These are phyloP conservation scores for Pseudonitzschia multistriata DNA, from an alignment of 108 stramenopile genomes.

Conservation along the genomic window DNA sequence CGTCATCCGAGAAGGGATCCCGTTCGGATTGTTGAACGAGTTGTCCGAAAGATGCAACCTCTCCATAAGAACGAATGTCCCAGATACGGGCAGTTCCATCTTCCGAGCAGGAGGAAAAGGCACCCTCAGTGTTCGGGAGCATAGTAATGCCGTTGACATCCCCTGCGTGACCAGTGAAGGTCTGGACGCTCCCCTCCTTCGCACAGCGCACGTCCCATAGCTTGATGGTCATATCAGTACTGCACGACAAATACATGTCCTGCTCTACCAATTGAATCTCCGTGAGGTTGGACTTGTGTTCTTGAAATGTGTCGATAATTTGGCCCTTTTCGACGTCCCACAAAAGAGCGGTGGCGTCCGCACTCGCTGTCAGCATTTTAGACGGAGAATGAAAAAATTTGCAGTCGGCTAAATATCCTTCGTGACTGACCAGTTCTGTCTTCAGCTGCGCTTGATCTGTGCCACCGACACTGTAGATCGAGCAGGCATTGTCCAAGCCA, in stretches of 20 bases:
- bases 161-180: conserved; percentile 92
- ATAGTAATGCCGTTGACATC: conserved; percentile 98
- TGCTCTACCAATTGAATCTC: conserved; percentile 51
- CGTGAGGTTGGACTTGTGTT: conserved; percentile 97
- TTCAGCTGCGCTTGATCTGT: conserved; percentile 26
- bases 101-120: conserved; percentile 92
- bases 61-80: conserved; percentile 91
- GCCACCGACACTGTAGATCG: conserved; percentile 88
- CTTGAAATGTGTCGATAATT: conserved; percentile 79
- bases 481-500: conserved; percentile 99
- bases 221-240: conserved; percentile 94
- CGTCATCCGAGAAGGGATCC: conserved; percentile 27
- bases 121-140: conserved; percentile 87
- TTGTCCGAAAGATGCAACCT: conserved; percentile 84
- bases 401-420: conserved; percentile 97
- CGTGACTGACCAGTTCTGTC: conserved; percentile 95
- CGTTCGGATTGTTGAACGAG: conserved; percentile 31
- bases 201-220: conserved; percentile 95
- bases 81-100: conserved; percentile 94
- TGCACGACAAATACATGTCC: conserved; percentile 13
- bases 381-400: conserved; percentile 82
- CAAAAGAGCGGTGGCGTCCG: conserved; percentile 94
- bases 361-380: conserved; percentile 90
- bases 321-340: conserved; percentile 93
- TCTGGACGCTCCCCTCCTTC: conserved; percentile 65